phyloP scores from a whole-genome alignment of 1,284 basidiomycete genomes.

The Pholiota adiposa region DNA sequence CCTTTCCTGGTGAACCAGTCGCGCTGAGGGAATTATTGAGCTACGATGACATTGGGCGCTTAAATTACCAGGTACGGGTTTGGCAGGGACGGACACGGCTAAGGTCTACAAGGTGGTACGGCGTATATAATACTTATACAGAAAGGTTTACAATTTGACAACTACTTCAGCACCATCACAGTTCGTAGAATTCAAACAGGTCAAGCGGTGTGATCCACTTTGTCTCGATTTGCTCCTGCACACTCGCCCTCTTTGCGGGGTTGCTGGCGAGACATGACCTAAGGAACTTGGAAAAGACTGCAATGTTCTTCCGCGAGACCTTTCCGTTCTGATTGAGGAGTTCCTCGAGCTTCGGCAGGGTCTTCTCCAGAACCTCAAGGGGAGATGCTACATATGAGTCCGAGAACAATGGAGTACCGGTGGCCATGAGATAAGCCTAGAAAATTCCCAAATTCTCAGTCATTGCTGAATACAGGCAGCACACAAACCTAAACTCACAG shows the following conservation, averaged over 20 bases:
- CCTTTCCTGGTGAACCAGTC: neutral
- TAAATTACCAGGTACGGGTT: too few species aligned
- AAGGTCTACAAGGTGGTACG: too few species aligned
- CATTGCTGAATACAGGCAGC: neutral
- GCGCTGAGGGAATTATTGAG: too few species aligned
- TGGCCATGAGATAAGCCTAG: neutral
- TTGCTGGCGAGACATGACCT: neutral
- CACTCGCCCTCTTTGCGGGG: neutral
- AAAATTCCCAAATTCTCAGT: too few species aligned
- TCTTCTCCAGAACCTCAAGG: neutral
- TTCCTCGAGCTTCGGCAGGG: neutral
- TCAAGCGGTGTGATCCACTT: too few species aligned
- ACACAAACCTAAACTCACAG: conserved; percentile 1
- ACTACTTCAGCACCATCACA: too few species aligned
- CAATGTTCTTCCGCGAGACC: neutral
- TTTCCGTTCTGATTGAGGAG: neutral
- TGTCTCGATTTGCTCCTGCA: neutral
- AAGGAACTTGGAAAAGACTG: neutral
- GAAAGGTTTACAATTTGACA: too few species aligned
- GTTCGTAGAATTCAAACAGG: too few species aligned
- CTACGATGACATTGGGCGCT: neutral
- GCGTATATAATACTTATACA: too few species aligned
- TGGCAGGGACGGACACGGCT: too few species aligned
- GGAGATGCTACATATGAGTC: neutral
- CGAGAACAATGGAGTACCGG: neutral